Evolutionary conservation across 2,329 filamentous ascomycete species (phyloP).

Genomic region (Aspergillus aculeatus): DNA sequence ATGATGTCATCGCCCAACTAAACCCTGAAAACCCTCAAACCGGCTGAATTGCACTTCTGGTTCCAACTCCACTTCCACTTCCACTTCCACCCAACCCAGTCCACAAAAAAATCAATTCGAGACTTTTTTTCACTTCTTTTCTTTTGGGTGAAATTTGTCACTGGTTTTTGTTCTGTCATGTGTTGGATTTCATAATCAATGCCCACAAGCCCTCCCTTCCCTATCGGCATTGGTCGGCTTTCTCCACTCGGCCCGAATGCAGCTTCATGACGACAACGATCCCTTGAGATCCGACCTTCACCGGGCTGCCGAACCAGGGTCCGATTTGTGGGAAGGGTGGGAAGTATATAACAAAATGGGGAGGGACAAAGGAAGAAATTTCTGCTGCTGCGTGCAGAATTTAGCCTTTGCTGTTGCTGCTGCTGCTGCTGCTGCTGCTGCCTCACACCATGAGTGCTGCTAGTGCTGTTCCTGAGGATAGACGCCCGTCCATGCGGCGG

Average conservation of each 20-base stretch:
- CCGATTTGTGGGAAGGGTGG: not conserved
- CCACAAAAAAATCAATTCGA: too few species aligned
- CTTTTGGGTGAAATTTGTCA: not conserved
- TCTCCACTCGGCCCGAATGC: constrained; percentile 1
- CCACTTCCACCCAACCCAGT: too few species aligned
- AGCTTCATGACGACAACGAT: constrained; percentile 19
- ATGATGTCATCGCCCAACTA: constrained; percentile 2
- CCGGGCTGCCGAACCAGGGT: not conserved
- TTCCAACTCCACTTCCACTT: too few species aligned
- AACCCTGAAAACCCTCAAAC: not conserved
- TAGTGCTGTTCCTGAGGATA: not conserved
- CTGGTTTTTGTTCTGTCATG: not conserved
- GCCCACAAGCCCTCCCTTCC: not conserved
- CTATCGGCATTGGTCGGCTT: not conserved
- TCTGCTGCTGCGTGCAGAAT: too few species aligned
- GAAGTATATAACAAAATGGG: not conserved
- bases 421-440: not conserved
- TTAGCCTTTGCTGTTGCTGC: not conserved
- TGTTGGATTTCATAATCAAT: not conserved
- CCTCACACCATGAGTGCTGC: not conserved
- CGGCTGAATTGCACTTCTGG: not conserved
- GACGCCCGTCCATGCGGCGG: constrained; percentile 11
- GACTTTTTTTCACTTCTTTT: not conserved
- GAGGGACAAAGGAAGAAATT: not conserved
- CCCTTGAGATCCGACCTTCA: not conserved